Conservation (phyloP, 345 rosid species). For the Citrus inodora region DNA sequence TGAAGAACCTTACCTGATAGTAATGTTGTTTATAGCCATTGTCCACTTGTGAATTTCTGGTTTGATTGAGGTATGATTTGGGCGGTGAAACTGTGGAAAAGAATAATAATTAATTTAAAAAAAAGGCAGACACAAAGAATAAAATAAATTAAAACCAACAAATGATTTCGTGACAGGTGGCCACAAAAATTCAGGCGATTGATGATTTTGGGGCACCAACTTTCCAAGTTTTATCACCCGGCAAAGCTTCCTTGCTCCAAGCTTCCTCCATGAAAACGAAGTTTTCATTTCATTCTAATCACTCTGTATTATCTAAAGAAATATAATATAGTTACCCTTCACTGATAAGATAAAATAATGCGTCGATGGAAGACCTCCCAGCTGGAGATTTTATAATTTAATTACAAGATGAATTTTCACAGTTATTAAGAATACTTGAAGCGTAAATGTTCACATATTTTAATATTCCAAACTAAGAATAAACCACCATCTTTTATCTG, state of each 20-base stretch:
- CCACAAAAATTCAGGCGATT: not conserved
- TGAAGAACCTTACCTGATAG: not conserved
- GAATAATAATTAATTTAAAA: not conserved
- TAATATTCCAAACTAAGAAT: too few species aligned
- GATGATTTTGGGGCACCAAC: not conserved
- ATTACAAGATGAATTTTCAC: too few species aligned
- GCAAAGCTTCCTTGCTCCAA: not conserved
- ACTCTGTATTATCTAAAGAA: not conserved
- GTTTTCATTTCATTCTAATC: not conserved
- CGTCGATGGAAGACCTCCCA: not conserved
- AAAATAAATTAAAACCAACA: not conserved
- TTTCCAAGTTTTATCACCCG: not conserved
- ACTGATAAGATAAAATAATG: not conserved
- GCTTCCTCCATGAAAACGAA: constrained; percentile 10
- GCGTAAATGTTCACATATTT: too few species aligned
- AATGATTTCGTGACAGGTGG: constrained; percentile 13
- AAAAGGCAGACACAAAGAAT: not conserved
- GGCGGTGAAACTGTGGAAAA: constrained; percentile 27
- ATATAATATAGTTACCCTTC: not conserved
- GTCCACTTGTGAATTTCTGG: constrained; percentile 11
- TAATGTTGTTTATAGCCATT: not conserved
- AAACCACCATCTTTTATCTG: too few species aligned
- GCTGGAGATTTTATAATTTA: not conserved
- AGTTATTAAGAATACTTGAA: too few species aligned
- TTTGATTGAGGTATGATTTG: constrained; percentile 14